Evolutionary conservation across 2,329 filamentous ascomycete species (phyloP).

Genomic region (Epichloe gansuensis): DNA sequence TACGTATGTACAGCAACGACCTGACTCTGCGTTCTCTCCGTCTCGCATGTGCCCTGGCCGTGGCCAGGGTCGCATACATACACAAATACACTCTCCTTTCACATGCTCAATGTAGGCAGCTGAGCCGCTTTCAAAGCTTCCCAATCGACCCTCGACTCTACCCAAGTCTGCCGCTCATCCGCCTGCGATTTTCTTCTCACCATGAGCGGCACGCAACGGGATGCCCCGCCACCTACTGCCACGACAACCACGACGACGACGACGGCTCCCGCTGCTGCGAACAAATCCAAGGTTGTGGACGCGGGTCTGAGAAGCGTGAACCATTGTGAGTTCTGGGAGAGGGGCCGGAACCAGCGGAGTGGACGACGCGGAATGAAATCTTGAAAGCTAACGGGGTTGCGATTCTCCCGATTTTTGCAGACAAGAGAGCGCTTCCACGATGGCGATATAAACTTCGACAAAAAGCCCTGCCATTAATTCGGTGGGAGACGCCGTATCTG

Average conservation of each 20-base stretch:
- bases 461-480: constrained; percentile 68
- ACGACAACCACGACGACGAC: neutral
- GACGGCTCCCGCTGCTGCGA: constrained; percentile 4
- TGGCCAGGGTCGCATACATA: too few relatives aligned
- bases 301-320: constrained; percentile 71
- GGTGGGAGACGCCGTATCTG: constrained; percentile 91
- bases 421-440: constrained; percentile 67
- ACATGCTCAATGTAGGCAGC: constrained; percentile 1
- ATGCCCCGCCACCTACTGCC: constrained; percentile 17
- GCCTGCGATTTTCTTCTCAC: constrained; percentile 1
- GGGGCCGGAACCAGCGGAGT: neutral
- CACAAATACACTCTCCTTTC: neutral
- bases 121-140: neutral
- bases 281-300: constrained; percentile 31
- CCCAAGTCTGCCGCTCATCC: constrained; percentile 2
- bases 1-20: too few relatives aligned
- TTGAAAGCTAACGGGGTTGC: constrained; percentile 4
- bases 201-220: constrained; percentile 21
- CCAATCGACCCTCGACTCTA: constrained; percentile 1
- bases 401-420: constrained; percentile 29
- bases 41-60: neutral
- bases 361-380: neutral
- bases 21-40: neutral
- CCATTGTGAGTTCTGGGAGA: constrained; percentile 43
- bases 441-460: constrained; percentile 86